Percentiles rank a stretch among this genome's conserved stretches.
Conservation (phyloP, 1,139 yeast species). For the Suhomyces terraborum region DNA sequence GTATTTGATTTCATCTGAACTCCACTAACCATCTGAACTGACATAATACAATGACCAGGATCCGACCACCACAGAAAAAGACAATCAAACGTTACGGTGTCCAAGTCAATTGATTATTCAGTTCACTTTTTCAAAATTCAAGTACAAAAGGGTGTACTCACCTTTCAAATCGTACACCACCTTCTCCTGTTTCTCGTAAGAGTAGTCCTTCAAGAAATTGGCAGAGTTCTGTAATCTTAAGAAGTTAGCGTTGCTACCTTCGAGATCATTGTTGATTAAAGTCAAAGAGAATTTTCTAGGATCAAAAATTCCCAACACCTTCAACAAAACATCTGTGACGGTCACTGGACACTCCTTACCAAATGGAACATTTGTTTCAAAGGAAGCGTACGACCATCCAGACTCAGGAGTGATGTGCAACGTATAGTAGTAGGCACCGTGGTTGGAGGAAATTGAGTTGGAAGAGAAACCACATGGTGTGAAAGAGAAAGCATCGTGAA, state of each 20-base stretch:
- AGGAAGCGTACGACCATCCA: slow-evolving; percentile 95
- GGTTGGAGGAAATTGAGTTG: slow-evolving; percentile 64
- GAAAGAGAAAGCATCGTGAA: slow-evolving; percentile 88
- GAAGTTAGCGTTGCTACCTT: slow-evolving; percentile 24
- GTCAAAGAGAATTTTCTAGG: slow-evolving; percentile 82
- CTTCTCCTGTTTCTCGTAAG: slow-evolving; percentile 67
- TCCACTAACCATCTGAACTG: too few relatives aligned
- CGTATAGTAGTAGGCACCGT: slow-evolving; percentile 73
- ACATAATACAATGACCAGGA: not conserved
- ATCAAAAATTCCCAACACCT: slow-evolving; percentile 63
- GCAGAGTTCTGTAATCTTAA: slow-evolving; percentile 37
- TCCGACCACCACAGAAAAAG: slow-evolving; percentile 19
- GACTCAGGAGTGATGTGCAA: slow-evolving; percentile 92
- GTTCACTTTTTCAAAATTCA: slow-evolving; percentile 36
- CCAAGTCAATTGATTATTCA: not conserved
- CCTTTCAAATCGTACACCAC: slow-evolving; percentile 67
- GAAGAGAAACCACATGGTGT: slow-evolving; percentile 97
- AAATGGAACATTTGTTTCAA: slow-evolving; percentile 80
- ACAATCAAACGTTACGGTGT: slow-evolving; percentile 5
- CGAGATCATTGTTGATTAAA: slow-evolving; percentile 49
- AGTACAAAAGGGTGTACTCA: slow-evolving; percentile 50
- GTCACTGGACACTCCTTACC: slow-evolving; percentile 36
- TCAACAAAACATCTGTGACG: slow-evolving; percentile 54
- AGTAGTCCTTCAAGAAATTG: slow-evolving; percentile 37
- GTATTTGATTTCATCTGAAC: too few relatives aligned